Evolutionary conservation across 306 rosid genomes (phyloP), one percentile per base, ranked within the genome.

Genomic region (Trichosanthes truncata): DNA sequence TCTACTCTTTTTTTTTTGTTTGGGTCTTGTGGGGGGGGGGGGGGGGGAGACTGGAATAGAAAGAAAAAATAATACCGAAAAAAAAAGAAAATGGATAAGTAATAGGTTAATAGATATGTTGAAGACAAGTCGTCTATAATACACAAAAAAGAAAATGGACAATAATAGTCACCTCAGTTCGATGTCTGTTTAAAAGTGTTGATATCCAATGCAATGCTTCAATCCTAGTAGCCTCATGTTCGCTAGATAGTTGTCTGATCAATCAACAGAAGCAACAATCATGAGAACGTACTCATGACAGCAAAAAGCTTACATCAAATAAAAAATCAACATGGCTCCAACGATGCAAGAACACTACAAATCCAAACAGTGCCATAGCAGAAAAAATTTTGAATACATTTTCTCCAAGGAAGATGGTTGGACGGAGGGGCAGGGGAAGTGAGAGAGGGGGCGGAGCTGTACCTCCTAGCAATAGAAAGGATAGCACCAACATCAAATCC

Each of bases 141-240:
- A 63, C 9, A 65, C 41, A 35, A 65, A 35, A 17, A 65, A 73
- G 6, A 48, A 76, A 53, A 76, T 8, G 18, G 55, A 40, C 66
- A 77, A 79, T 63, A 60, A 65, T 26, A 77, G 60, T 89, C 81
- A 96, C 99, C 98, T 93, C 92, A 18, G 74, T 40, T 23, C 99
- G 99, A 85, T 93, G 87, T 74, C 89, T 87, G 75, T 88, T 88
- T 85, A 96, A 81, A 81, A 96, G 97, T 82, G 90, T 89, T 74
- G 93, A 91, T 61, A 96, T 90, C 99, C 99, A 96, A 84, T 91
- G 91, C 93, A 96, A 88, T 78, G 96, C 94, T 85, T 96, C 99
- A 21, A 96, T 89, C 86, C 95, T 86, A 82, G 99, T 96, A 81
- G 96, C 99, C 88, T 91, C 99, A 91, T 89, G 89, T 78, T 96